phyloP scores from a whole-genome alignment of 441 rosid genomes.

The Gossypium trilobum region DNA sequence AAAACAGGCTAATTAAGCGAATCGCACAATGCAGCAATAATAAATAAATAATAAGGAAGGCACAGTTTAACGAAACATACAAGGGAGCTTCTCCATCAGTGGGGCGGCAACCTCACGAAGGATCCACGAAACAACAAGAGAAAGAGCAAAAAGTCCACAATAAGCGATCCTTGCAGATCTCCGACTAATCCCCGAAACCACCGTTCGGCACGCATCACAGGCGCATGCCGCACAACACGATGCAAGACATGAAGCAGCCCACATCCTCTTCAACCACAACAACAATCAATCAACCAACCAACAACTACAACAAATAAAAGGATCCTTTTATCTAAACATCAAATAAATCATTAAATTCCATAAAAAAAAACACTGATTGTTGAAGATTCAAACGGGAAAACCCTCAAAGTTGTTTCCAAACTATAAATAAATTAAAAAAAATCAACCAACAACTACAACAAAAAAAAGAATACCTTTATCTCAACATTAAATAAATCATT shows the following conservation, averaged over 20 bases:
- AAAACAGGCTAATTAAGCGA: background rate
- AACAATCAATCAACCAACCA: background rate
- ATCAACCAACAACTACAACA: background rate
- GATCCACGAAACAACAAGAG: constrained; percentile 75
- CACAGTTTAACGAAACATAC: constrained; percentile 32
- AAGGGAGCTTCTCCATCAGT: constrained; percentile 84
- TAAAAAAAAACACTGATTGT: too few relatives aligned
- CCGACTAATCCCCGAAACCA: constrained; percentile 77
- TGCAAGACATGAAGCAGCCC: constrained; percentile 88
- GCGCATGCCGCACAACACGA: constrained; percentile 91
- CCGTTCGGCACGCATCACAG: constrained; percentile 77
- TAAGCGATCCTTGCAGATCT: constrained; percentile 86
- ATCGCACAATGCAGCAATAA: background rate
- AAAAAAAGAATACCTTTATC: too few relatives aligned
- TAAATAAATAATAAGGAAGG: background rate
- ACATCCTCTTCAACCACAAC: constrained; percentile 37
- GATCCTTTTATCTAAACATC: background rate
- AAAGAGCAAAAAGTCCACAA: constrained; percentile 80
- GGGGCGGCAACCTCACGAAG: constrained; percentile 91
- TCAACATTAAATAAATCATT: too few relatives aligned
- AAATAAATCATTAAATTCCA: background rate
- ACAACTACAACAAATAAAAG: background rate
- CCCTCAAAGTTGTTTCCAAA: too few relatives aligned
- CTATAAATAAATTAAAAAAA: too few relatives aligned
- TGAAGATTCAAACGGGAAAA: too few relatives aligned